These are phyloP conservation scores for Eucalyptus erythrocorys DNA, from an alignment of 345 rosid species.

Conservation along the genomic window DNA sequence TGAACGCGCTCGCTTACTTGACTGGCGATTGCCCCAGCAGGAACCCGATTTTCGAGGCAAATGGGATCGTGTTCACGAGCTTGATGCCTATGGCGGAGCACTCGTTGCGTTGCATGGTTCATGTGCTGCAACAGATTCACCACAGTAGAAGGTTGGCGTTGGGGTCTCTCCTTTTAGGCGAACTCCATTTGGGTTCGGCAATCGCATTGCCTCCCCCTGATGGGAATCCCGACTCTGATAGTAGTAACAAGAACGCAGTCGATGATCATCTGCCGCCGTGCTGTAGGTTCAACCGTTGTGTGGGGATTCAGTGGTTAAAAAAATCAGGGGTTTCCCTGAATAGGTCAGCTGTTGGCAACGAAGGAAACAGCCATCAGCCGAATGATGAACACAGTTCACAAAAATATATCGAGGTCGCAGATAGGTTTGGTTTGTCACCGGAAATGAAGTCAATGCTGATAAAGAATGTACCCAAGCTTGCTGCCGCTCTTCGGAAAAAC, in stretches of 20 bases:
- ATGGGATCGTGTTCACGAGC: constrained; percentile 38
- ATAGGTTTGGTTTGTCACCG: constrained; percentile 77
- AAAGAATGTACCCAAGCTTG: constrained; percentile 84
- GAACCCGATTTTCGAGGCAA: constrained; percentile 9
- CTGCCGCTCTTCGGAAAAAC: constrained; percentile 76
- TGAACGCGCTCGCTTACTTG: constrained; percentile 65
- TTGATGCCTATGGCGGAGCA: constrained; percentile 68
- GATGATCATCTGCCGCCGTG: constrained; percentile 35
- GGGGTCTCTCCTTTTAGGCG: constrained; percentile 91
- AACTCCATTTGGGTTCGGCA: constrained; percentile 69
- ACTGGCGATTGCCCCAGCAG: constrained; percentile 17
- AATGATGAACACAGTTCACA: constrained; percentile 9
- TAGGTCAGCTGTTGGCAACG: background rate
- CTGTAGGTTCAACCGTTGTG: constrained; percentile 80
- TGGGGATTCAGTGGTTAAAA: constrained; percentile 40
- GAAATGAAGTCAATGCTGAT: constrained; percentile 71
- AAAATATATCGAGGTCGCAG: constrained; percentile 65
- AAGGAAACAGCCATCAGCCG: background rate
- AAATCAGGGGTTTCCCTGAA: background rate
- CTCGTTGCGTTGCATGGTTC: constrained; percentile 74
- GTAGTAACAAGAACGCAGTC: constrained; percentile 20
- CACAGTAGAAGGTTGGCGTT: constrained; percentile 92
- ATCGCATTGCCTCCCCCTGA: constrained; percentile 20
- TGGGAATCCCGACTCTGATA: constrained; percentile 12
- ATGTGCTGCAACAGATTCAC: constrained; percentile 76